Base-by-base conservation (phyloP, 257 asterid genomes). In the Catharanthus roseus region DNA sequence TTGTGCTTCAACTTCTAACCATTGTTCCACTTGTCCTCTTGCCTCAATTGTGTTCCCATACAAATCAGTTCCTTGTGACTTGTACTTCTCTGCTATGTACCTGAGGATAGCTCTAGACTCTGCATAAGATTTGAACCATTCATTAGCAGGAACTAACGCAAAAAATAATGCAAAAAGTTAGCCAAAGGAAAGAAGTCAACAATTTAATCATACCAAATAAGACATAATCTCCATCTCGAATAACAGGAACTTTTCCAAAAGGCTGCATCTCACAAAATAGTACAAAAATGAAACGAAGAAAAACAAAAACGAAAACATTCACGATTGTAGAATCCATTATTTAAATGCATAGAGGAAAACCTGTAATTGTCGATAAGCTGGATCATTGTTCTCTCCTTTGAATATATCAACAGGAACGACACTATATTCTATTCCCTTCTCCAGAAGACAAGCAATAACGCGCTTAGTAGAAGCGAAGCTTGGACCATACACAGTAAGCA, bases 31-130 rank as follows among this genome's bases (percentile, higher is more conserved):
- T 33, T 75, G 33, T 42, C 85, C 89, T 61, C 77, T 74, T 36
- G 80, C 85, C 53, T 82, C 83, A 3, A 77, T 24, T 33, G 85
- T 74, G 11, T 65, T 72, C 23, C 87, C 82, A 29, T 75, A 36
- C 2, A 85, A 63, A 8, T 76, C 72, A 18, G 82, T 78, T 50
- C 89, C 89, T 71, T 82, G 82, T 19, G 81, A 76, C 79, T 69
- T 78, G 72, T 80, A 85, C 51, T 82, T 80, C 39, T 82, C 82
- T 2, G 85, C 81, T 6, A 73, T 70, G 77, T 85, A 82, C 62
- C 85, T 80, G 13, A 77, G 74, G 42, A 85, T 85, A 18, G 89
- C 89, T 71, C 89, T 76, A 3, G 89, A 85, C 53, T 85, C 87
- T 65, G 73, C 53, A 61, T 29, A 19, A 29, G 21, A 6, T 1